Base-by-base conservation (phyloP, 768 basidiomycete species). In the Rhizopogon vinicolor region DNA sequence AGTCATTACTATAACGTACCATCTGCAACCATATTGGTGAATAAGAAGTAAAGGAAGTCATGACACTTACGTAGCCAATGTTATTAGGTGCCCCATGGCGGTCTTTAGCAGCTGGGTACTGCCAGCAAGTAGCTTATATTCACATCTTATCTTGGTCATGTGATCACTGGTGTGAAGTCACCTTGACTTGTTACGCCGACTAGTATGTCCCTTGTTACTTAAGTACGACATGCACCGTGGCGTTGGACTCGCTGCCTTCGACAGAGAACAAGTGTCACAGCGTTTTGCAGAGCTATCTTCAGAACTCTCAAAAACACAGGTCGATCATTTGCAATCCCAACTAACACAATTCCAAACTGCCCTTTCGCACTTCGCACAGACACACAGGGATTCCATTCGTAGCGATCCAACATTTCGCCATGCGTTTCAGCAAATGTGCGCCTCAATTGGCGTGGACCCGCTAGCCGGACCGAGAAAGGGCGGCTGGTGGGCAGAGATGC, bases 351-450 rank as follows among this genome's bases (percentile, higher is more conserved):
- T 98, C 73, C 90, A 91, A 62, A 75, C 84, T 2, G 84, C 91
- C 0, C 83, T 98, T 48, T 72, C 81, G 3, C 80, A 79, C 55
- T 99, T 98, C 63, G 92, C 94, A 1, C 73, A 82, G 25, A 84
- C 84, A 8, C 94, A 98, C 68, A 86, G 92, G 49, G 83, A 87
- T 42, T 83, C 87, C 54, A 98, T 99, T 65, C 82, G 84, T 55
- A 76, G 77, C 50, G 89, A 96, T 61, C 93, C 96, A 1, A 78
- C 81, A 3, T 95, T 99, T 68, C 81, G 97, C 4, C 89, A 88
- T 77, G 88, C 85, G 18, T 98, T 98, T 72, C 91, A 94, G 61
- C 88, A 91, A 56, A 97, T 99, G 93, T 99, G 97, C 67, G 82
- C 89, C 2, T 86, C 88, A 14, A 91, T 99, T 54, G 93, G 93